phyloP scores from a whole-genome alignment of 495 filamentous ascomycete species.

The Astrothelium macrocarpum region DNA sequence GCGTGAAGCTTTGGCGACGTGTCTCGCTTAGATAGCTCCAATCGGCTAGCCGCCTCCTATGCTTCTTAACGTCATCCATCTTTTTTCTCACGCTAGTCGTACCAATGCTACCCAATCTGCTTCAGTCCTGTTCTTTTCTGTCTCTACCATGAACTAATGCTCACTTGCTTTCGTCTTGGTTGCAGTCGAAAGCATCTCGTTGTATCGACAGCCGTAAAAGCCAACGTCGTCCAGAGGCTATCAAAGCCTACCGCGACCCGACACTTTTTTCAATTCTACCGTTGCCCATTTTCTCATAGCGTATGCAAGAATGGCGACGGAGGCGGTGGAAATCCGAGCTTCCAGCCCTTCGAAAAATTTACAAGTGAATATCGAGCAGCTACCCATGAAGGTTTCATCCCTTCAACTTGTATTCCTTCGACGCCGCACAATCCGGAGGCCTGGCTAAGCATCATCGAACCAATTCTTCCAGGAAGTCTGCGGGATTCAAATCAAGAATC shows the following conservation, averaged over 20 bases:
- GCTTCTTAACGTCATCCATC: conserved; percentile 6
- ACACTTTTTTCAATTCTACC: background rate
- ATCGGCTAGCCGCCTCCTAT: background rate
- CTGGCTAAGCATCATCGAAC: background rate
- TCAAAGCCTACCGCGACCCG: background rate
- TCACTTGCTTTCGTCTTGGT: background rate
- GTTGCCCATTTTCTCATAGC: background rate
- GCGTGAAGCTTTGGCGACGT: conserved; percentile 1
- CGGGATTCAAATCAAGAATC: background rate
- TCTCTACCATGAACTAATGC: conserved; percentile 1
- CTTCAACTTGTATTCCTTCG: background rate
- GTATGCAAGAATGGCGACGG: background rate
- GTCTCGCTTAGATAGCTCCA: conserved; percentile 2
- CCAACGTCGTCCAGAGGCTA: too few species aligned
- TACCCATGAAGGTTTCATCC: background rate
- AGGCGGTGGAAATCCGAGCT: background rate
- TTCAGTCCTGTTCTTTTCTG: background rate
- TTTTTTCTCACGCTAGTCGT: background rate
- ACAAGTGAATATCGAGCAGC: background rate
- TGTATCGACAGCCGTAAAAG: background rate
- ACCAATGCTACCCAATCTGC: background rate
- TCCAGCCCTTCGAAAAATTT: background rate
- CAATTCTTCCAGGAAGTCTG: background rate
- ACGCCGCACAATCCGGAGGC: background rate
- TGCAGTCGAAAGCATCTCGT: background rate